Evolutionary conservation across 768 basidiomycete genomes (phyloP).

Genomic region (Tulasnella sp.): DNA sequence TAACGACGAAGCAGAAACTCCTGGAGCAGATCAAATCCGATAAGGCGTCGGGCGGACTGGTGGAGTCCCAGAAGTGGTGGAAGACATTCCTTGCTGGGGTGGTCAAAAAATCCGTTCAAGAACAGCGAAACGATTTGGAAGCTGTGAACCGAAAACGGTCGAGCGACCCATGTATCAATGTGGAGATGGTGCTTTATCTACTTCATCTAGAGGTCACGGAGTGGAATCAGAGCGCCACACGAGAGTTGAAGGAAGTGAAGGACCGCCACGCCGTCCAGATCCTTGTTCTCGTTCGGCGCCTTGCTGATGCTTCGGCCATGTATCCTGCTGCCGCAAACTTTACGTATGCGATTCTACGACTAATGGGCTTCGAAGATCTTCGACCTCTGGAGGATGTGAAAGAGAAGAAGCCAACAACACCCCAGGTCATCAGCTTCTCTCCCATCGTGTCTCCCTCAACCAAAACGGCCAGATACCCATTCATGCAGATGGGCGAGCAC

Average conservation of each 20-base stretch:
- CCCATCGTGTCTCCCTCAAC: constrained; percentile 28
- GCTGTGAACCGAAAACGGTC: constrained; percentile 37
- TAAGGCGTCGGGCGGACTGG: constrained; percentile 34
- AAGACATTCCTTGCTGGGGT: constrained; percentile 35
- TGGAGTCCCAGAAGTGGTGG: constrained; percentile 42
- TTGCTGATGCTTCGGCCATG: constrained; percentile 23
- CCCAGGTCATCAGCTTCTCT: not conserved
- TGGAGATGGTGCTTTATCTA: constrained; percentile 42
- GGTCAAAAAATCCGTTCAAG: constrained; percentile 26
- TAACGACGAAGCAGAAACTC: constrained; percentile 33
- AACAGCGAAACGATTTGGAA: constrained; percentile 29
- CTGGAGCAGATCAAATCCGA: constrained; percentile 36
- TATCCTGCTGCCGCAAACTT: constrained; percentile 19
- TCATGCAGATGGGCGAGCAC: constrained; percentile 46
- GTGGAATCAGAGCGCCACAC: constrained; percentile 41
- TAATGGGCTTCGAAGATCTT: constrained; percentile 40
- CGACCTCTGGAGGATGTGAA: constrained; percentile 22
- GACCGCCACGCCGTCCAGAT: constrained; percentile 39
- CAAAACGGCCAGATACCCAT: constrained; percentile 32
- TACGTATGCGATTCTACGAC: constrained; percentile 25
- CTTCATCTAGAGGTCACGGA: constrained; percentile 39
- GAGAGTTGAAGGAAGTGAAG: constrained; percentile 29
- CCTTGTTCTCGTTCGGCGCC: constrained; percentile 38
- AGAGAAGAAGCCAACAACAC: not conserved
- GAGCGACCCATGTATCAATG: constrained; percentile 33